Evolutionary conservation across 768 basidiomycete genomes (phyloP), one percentile per base, ranked within the genome.

Genomic region (Auriscalpium microsporum): DNA sequence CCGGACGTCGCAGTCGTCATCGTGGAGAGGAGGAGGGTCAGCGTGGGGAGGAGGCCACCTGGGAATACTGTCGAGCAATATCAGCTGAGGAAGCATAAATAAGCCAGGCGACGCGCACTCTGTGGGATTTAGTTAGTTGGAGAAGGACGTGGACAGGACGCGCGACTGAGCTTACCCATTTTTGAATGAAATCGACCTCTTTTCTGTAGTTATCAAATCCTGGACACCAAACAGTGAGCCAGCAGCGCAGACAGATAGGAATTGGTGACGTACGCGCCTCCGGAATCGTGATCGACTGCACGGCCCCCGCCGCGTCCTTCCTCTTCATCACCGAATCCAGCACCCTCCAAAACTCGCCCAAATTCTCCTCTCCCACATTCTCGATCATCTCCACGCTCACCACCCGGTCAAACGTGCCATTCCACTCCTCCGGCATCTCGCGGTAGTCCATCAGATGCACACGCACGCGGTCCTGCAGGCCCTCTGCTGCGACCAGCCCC

Each of bases 321-420:
- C 21, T 45, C 54, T 75, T 74, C 57, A 78, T 56, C 16, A 69
- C 73, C 50, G 67, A 63, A 57, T 76, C 72, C 23, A 78, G 65
- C 16, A 69, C 63, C 14, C 52, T 56, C 62, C 73, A 76, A 62
- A 74, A 77, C 23, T 58, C 66, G 8, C 62, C 56, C 54, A 74
- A 62, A 54, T 73, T 73, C 72, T 76, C 48, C 76, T 74, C 4
- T 72, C 64, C 67, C 62, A 48, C 35, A n/a, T 52, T 83, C 73
- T 91, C 89, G 28, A 91, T 75, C 87, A 90, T 90, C 71, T 91
- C 89, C 57, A 86, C 77, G 64, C 83, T 86, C 50, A 91, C 76
- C 62, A 87, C 82, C 8, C 86, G 80, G 63, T 91, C 87, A 60
- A 90, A 91, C 28, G 68, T 52, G 16, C 68, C 64, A 36, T 70